Base-by-base conservation (phyloP, 495 filamentous ascomycete genomes). In the Recurvomyces mirabilis region DNA sequence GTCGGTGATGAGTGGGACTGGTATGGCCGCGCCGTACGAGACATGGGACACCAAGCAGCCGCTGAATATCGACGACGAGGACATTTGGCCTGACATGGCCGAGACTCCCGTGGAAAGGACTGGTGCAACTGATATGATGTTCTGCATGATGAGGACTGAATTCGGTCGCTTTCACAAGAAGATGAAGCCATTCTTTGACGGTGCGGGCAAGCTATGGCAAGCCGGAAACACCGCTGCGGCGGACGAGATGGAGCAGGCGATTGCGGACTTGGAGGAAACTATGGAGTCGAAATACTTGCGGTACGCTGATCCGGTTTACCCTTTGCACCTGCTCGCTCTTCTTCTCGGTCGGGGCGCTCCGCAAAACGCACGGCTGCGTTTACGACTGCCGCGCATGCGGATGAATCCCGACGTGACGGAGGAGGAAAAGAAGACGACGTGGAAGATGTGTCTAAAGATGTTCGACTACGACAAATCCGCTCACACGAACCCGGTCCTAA, bases 101-200 rank as follows among this genome's bases (percentile, higher is more conserved):
- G 29, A 56, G 0, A 5, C 44, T 19, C 43, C 46, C 9, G n/a
- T 29, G 7, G 38, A 42, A 17, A 17, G 35, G 3, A 46, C 17
- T 6, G 46, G 43, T 14, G 44, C 53, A 11, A 56, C 53, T 4
- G 53, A 56, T 11, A 50, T 56, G 50, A 49, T 53, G 10, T 56
- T 48, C 37, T 49, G 45, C 38, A 29, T 56, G n/a, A 36, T 44
- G 5, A 28, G 53, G 14, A 26, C 50, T 5, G 45, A 56, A 17
- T 20, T 56, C 2, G 40, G 23, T 19, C 46, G 36, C 19, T 46
- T 51, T 30, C 35, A 51, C 26, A 38, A 43, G 22, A 39, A 43
- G 22, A 28, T 29, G 20, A 26, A 28, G 31, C 35, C 45, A 7
- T 33, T 41, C 13, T 2, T 34, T 6, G 45, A 37, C 18, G 19